These are phyloP conservation scores for Hansenula sp. DNA, from an alignment of 1,139 yeast genomes.

Conservation along the genomic window DNA sequence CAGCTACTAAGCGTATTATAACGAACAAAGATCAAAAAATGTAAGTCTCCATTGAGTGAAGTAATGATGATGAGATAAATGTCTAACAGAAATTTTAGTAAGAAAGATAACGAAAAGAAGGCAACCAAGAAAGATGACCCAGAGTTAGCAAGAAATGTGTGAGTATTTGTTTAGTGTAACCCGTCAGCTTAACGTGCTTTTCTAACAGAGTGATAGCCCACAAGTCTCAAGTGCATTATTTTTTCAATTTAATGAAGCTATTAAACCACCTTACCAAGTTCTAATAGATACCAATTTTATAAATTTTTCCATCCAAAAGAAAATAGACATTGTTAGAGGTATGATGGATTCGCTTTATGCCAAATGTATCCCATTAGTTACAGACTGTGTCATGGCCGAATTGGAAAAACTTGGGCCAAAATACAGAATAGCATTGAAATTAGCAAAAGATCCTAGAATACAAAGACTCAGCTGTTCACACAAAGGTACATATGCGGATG, in stretches of 20 bases:
- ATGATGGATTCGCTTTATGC: constrained; percentile 96
- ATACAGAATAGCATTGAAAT: constrained; percentile 83
- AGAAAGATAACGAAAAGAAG: constrained; percentile 33
- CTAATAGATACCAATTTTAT: constrained; percentile 94
- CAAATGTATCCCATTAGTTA: constrained; percentile 89
- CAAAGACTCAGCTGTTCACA: constrained; percentile 85
- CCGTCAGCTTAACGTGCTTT: neutral
- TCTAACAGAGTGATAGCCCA: constrained; percentile 37
- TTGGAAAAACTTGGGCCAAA: constrained; percentile 93
- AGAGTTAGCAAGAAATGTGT: constrained; percentile 71
- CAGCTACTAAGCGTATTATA: constrained; percentile 80
- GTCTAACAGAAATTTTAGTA: constrained; percentile 19
- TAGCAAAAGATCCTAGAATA: constrained; percentile 93
- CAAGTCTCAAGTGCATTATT: constrained; percentile 94
- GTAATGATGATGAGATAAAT: neutral
- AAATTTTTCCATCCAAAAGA: constrained; percentile 92
- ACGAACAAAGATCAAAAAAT: constrained; percentile 69
- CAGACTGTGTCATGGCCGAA: constrained; percentile 98
- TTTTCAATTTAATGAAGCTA: constrained; percentile 90
- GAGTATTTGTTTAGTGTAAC: constrained; percentile 8
- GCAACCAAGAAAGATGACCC: constrained; percentile 50
- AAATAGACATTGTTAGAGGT: constrained; percentile 87
- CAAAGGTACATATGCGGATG: constrained; percentile 97
- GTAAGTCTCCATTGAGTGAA: constrained; percentile 22
- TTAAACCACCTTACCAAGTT: constrained; percentile 95